Percentiles rank a stretch among this genome's conserved stretches.
These are phyloP conservation scores for Perkinsus marinus DNA, from an alignment of 169 alveolate species.

Conservation along the genomic window DNA sequence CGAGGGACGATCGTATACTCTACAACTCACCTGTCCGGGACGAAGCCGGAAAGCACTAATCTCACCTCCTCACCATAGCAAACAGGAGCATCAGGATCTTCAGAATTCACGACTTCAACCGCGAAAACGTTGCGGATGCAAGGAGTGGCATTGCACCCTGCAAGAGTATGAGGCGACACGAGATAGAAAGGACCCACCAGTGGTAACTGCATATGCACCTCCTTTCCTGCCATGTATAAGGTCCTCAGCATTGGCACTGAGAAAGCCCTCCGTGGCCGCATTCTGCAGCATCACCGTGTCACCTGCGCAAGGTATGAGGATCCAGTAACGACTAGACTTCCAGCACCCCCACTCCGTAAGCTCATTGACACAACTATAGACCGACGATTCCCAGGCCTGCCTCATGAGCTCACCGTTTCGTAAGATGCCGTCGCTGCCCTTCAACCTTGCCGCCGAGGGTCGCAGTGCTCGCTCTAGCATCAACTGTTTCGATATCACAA, in stretches of 20 bases:
- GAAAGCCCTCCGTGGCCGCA: not conserved
- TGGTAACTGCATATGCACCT: not conserved
- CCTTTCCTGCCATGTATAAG: not conserved
- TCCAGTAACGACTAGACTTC: not conserved
- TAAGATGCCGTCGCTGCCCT: not conserved
- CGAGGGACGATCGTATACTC: not conserved
- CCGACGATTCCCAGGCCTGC: too few relatives aligned
- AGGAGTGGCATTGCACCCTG: not conserved
- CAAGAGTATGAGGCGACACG: not conserved
- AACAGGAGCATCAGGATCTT: not conserved
- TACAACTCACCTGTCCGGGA: not conserved
- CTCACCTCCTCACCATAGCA: not conserved
- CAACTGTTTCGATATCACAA: not conserved
- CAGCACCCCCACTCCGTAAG: too few relatives aligned
- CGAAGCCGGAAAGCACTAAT: not conserved
- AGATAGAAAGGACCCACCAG: not conserved
- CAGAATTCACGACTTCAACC: not conserved
- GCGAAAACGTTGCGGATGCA: not conserved
- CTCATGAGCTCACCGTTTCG: not conserved
- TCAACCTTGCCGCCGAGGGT: not conserved
- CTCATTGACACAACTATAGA: too few relatives aligned
- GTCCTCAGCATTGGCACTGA: not conserved
- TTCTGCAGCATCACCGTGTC: not conserved
- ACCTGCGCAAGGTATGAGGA: not conserved
- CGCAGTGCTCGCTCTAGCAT: not conserved